Percentiles rank a stretch among this genome's conserved stretches.
Evolutionary conservation across 495 filamentous ascomycete genomes (phyloP).

Genomic region (Cladorrhinum samala): DNA sequence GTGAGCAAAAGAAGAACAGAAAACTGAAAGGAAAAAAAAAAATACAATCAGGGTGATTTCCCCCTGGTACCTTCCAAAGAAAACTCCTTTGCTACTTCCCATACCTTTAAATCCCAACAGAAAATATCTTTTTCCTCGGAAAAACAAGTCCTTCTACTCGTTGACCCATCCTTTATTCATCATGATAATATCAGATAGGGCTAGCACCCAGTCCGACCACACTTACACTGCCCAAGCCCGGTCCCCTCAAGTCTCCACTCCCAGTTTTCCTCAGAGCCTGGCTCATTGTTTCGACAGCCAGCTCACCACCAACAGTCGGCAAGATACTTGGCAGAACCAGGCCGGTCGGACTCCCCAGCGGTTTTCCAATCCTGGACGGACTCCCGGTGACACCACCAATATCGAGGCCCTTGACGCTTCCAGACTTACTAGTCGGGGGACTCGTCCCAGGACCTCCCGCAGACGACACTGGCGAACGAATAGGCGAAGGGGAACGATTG

Average conservation of each 20-base stretch:
- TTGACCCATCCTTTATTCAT: too few relatives aligned
- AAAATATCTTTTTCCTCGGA: too few relatives aligned
- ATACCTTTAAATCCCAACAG: too few relatives aligned
- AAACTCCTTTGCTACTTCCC: too few relatives aligned
- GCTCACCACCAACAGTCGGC: conserved; percentile 52
- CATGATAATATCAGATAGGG: too few relatives aligned
- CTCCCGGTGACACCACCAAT: conserved; percentile 20
- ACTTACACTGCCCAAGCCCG: too few relatives aligned
- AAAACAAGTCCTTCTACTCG: too few relatives aligned
- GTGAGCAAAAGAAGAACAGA: too few relatives aligned
- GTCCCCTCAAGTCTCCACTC: conserved; percentile 70
- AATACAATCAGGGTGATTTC: too few relatives aligned
- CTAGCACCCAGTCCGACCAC: too few relatives aligned
- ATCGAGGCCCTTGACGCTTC: conserved; percentile 60
- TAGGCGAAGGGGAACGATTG: conserved; percentile 67
- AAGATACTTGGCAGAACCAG: conserved; percentile 6
- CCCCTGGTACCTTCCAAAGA: too few relatives aligned
- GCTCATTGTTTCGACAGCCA: conserved; percentile 85
- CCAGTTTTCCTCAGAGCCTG: conserved; percentile 77
- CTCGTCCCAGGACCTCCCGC: conserved; percentile 52
- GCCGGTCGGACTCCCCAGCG: conserved; percentile 45
- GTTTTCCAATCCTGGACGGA: conserved; percentile 22
- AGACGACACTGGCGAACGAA: conserved; percentile 63
- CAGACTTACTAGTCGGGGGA: conserved; percentile 61
- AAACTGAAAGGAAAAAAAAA: too few relatives aligned